These are phyloP conservation scores for Panaeolus cyanescens DNA, from an alignment of 768 basidiomycete genomes.

Conservation along the genomic window DNA sequence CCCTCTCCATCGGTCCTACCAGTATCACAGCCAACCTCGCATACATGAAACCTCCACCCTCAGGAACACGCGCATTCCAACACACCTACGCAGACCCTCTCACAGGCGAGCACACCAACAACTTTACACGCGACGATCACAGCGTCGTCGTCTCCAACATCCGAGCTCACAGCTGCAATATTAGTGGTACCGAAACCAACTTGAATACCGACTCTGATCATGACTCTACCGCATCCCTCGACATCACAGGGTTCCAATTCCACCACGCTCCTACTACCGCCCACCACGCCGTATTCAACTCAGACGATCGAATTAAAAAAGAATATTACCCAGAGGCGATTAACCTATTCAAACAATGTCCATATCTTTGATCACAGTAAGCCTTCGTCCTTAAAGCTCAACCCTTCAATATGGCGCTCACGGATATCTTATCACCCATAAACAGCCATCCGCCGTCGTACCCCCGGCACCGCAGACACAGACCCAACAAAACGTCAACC, in stretches of 20 bases:
- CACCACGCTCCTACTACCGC: slow-evolving; percentile 35
- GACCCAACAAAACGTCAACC: slow-evolving; percentile 44
- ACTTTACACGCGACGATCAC: slow-evolving; percentile 29
- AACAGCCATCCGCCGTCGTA: slow-evolving; percentile 46
- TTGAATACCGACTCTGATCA: no score
- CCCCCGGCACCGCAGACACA: slow-evolving; percentile 38
- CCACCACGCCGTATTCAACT: slow-evolving; percentile 46
- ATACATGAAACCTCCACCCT: slow-evolving; percentile 38
- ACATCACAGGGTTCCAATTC: slow-evolving; percentile 55
- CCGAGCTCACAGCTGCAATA: no score
- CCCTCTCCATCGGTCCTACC: slow-evolving; percentile 6
- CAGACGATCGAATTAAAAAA: slow-evolving; percentile 50
- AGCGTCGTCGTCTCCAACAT: slow-evolving; percentile 51
- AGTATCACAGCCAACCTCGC: slow-evolving; percentile 31
- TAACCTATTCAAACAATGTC: slow-evolving; percentile 57
- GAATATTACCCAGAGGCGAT: slow-evolving; percentile 66
- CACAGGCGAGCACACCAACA: slow-evolving; percentile 36
- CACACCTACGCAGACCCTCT: slow-evolving; percentile 33
- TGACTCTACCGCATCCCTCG: slow-evolving; percentile 44
- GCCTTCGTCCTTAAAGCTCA: slow-evolving; percentile 24
- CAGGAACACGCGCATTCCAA: slow-evolving; percentile 42
- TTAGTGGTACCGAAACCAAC: no score
- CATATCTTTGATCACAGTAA: slow-evolving; percentile 65
- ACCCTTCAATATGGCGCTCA: neutral
- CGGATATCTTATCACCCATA: neutral